Percentiles rank a stretch among this genome's conserved stretches.
phyloP scores from a whole-genome alignment of 257 asterid genomes.

The Lycium barbarum region DNA sequence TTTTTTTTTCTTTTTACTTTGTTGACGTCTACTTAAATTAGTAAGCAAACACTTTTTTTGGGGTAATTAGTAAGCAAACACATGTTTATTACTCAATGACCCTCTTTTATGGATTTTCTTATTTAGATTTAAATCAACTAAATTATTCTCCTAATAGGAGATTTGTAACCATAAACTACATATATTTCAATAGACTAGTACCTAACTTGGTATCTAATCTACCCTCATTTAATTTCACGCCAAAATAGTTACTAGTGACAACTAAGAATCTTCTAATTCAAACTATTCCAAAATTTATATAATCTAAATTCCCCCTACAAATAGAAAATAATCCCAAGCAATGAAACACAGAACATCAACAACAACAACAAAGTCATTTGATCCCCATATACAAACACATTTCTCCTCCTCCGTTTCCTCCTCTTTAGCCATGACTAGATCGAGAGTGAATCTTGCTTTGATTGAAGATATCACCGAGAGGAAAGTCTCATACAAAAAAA shows the following conservation, averaged over 20 bases:
- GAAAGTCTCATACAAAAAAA: no score
- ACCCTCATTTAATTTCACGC: background rate
- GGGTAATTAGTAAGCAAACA: no score
- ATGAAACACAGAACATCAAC: background rate
- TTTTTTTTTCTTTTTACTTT: no score
- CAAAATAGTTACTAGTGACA: background rate
- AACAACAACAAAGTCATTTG: background rate
- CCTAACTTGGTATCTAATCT: background rate
- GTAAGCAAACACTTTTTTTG: background rate
- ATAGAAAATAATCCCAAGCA: background rate
- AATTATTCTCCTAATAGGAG: no score
- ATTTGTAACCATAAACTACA: no score
- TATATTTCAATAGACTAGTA: no score
- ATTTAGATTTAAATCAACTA: background rate
- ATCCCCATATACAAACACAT: background rate
- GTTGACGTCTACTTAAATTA: background rate
- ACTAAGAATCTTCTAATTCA: background rate
- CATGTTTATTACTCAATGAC: background rate
- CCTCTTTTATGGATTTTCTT: background rate
- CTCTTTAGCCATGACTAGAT: constrained; percentile 30
- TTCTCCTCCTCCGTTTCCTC: background rate
- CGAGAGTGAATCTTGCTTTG: constrained; percentile 2
- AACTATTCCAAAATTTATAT: no score
- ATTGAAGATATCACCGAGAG: no score
- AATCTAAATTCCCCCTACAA: background rate